Percentiles rank a stretch among this genome's conserved stretches.
Evolutionary conservation across 805 yeast genomes (phyloP).

Genomic region (Kazachstania bromeliacearum): DNA sequence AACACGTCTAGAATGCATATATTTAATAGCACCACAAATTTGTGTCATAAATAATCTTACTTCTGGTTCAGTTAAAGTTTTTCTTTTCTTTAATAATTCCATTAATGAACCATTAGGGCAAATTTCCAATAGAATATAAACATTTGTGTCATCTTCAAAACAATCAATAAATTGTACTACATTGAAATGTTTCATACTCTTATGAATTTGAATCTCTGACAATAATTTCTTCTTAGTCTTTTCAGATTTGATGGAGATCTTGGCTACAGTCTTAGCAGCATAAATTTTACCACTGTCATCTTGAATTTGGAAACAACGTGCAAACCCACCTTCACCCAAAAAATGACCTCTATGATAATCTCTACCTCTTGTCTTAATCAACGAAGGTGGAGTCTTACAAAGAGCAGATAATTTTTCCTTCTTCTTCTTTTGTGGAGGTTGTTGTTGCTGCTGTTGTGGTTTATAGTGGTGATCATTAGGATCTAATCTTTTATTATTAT

Average conservation of each 20-base stretch:
- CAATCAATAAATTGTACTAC: slow-evolving; percentile 91
- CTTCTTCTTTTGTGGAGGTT: slow-evolving; percentile 46
- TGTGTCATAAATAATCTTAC: slow-evolving; percentile 85
- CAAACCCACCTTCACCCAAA: slow-evolving; percentile 97
- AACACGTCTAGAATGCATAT: slow-evolving; percentile 84
- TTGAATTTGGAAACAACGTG: slow-evolving; percentile 94
- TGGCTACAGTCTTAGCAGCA: slow-evolving; percentile 98
- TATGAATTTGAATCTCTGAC: slow-evolving; percentile 92
- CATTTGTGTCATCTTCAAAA: slow-evolving; percentile 92
- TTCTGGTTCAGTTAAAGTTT: slow-evolving; percentile 82
- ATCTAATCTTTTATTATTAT: slow-evolving; percentile 12
- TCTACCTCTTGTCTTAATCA: slow-evolving; percentile 82
- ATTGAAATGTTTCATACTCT: slow-evolving; percentile 78
- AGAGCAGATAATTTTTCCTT: slow-evolving; percentile 83
- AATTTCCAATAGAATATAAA: slow-evolving; percentile 84
- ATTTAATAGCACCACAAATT: slow-evolving; percentile 86
- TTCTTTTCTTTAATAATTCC: slow-evolving; percentile 83
- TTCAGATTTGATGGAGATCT: slow-evolving; percentile 82
- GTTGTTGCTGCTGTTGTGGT: slow-evolving; percentile 8
- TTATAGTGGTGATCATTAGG: slow-evolving; percentile 7
- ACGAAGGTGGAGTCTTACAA: slow-evolving; percentile 94
- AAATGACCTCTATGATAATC: slow-evolving; percentile 86
- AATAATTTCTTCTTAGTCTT: slow-evolving; percentile 76
- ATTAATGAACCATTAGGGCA: slow-evolving; percentile 91
- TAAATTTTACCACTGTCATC: slow-evolving; percentile 77